phyloP scores from a whole-genome alignment of 371 early-diverging fungal species.

The Mortierella sp. region DNA sequence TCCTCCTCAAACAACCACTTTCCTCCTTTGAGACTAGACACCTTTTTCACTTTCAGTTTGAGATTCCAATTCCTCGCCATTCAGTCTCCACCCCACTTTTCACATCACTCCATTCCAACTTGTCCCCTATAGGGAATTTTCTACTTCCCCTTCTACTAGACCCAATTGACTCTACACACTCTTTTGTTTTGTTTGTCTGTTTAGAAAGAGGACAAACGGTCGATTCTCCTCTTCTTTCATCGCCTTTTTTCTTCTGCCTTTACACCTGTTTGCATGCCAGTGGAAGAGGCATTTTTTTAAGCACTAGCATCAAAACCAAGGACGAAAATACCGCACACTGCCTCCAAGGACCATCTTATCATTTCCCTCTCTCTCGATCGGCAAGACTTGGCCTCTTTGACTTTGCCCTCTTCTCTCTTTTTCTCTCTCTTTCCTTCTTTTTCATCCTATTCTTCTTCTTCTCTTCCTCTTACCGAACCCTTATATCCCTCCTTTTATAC shows the following conservation, averaged over 20 bases:
- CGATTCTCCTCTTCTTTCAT: constrained; percentile 6
- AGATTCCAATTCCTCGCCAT: constrained; percentile 7
- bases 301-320: not conserved
- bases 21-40: not conserved
- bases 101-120: not conserved
- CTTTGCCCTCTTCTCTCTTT: not conserved
- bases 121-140: not conserved
- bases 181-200: not conserved
- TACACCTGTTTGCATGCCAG: constrained; percentile 3
- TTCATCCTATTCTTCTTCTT: not conserved
- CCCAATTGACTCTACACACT: not conserved
- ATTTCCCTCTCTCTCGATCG: not conserved
- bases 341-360: not conserved
- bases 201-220: not conserved
- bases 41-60: not conserved
- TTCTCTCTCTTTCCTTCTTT: not conserved
- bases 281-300: not conserved
- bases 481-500: not conserved
- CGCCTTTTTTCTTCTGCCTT: not conserved
- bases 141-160: not conserved
- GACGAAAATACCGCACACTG: constrained; percentile 9
- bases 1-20: not conserved
- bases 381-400: no score
- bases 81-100: not conserved
- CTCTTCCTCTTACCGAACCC: not conserved